A percentile compares a stretch with the other conserved stretches of the same genome.
Evolutionary conservation across 768 basidiomycete genomes (phyloP).

Genomic region (Calocybe gangraenosa): DNA sequence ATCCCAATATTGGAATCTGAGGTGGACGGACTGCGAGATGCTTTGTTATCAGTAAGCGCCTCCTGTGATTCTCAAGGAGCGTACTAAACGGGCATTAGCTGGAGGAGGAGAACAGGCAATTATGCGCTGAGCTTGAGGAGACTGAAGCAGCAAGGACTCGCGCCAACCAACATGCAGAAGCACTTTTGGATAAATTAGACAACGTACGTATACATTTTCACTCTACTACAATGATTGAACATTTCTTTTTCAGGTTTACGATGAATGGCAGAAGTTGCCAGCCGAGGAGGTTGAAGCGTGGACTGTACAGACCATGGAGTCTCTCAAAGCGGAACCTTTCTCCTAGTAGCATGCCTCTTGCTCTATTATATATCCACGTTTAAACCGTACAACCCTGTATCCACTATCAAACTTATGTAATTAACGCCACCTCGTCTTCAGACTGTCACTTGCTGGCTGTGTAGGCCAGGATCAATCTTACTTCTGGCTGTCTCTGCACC

Average conservation of each 20-base stretch:
- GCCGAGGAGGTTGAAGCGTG: slow-evolving; percentile 60
- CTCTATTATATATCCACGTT: no score
- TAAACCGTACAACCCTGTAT: no score
- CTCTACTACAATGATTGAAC: no score
- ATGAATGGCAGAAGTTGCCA: slow-evolving; percentile 52
- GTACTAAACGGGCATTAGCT: slow-evolving; percentile 33
- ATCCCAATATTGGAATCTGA: slow-evolving; percentile 53
- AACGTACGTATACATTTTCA: no score
- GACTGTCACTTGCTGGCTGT: no score
- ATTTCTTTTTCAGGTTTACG: slow-evolving; percentile 39
- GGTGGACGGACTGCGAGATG: slow-evolving; percentile 31
- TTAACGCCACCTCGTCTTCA: no score
- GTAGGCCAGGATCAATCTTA: no score
- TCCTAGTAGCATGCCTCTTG: no score
- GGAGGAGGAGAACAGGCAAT: slow-evolving; percentile 48
- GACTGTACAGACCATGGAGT: slow-evolving; percentile 46
- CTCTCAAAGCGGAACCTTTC: slow-evolving; percentile 27
- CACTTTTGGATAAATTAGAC: slow-evolving; percentile 51
- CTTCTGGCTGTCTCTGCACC: no score
- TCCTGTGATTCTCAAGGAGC: no score
- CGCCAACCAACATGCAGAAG: slow-evolving; percentile 39
- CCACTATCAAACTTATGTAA: no score
- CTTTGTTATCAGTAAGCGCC: slow-evolving; percentile 33
- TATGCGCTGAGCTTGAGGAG: slow-evolving; percentile 45
- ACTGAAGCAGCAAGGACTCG: slow-evolving; percentile 41